These are phyloP conservation scores for Cryphonectria japonica DNA, from an alignment of 2,329 filamentous ascomycete species.

Conservation along the genomic window DNA sequence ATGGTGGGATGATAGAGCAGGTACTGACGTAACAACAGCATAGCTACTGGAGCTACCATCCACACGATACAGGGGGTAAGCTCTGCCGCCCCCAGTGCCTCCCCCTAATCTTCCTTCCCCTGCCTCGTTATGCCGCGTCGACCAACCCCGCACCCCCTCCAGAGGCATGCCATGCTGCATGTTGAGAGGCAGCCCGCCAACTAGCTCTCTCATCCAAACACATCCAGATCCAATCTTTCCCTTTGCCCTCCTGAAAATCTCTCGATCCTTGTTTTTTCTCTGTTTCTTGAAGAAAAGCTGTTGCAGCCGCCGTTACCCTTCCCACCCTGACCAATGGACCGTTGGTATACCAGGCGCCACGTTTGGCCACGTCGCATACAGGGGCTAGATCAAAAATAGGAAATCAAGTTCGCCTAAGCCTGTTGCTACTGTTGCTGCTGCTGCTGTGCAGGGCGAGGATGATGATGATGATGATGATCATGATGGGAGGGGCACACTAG, in stretches of 20 bases:
- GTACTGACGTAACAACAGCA: neutral
- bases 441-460: neutral
- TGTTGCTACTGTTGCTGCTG: neutral
- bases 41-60: neutral
- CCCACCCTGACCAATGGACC: neutral
- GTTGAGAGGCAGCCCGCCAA: neutral
- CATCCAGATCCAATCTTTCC: neutral
- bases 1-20: neutral
- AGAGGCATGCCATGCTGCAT: neutral
- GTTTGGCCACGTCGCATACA: neutral
- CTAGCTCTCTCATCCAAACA: neutral
- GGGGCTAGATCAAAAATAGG: neutral
- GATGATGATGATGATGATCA: neutral
- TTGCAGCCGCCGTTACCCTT: neutral
- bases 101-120: neutral
- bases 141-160: neutral
- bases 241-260: neutral
- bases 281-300: neutral
- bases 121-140: neutral
- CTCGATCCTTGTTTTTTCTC: constrained; percentile 4
- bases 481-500: neutral
- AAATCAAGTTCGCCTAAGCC: neutral
- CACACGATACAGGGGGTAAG: constrained; percentile 1
- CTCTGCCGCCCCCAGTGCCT: neutral
- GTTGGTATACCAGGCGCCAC: neutral